phyloP scores from a whole-genome alignment of 2,329 filamentous ascomycete species.

The Dryadomyces quercivorus region DNA sequence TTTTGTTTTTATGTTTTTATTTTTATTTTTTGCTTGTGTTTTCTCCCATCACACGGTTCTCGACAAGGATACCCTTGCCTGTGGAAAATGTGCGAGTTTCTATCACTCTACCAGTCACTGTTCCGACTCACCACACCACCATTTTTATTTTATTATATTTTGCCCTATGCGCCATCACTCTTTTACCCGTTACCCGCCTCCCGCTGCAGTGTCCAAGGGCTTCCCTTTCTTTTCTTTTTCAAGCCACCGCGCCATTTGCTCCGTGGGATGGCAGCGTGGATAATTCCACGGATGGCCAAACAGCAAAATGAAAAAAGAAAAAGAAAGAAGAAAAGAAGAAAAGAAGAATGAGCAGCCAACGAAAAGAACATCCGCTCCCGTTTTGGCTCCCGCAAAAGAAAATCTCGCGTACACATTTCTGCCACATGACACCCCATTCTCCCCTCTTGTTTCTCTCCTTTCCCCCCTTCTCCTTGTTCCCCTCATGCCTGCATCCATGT shows the following conservation, averaged over 20 bases:
- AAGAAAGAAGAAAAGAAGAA: background rate
- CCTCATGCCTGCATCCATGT: background rate
- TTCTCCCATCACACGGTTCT: background rate
- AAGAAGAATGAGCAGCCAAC: background rate
- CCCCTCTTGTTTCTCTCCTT: background rate
- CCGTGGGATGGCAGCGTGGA: too few relatives aligned
- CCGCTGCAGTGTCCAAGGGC: background rate
- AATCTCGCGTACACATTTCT: background rate
- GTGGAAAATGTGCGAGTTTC: too few relatives aligned
- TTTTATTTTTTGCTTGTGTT: background rate
- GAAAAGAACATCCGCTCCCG: too few relatives aligned
- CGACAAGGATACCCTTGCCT: too few relatives aligned
- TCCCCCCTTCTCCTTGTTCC: background rate
- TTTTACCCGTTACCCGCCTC: background rate
- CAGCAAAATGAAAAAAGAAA: background rate
- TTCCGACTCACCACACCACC: background rate
- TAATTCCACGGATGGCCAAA: background rate
- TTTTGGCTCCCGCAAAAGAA: background rate
- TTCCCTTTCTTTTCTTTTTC: background rate
- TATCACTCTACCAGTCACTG: too few relatives aligned
- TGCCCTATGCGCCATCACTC: background rate
- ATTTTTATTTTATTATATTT: background rate
- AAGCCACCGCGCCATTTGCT: background rate
- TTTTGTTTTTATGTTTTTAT: background rate
- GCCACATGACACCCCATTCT: background rate